Base-by-base conservation (phyloP, 2,329 filamentous ascomycete genomes). In the Graphiopsis chlorocephala region DNA sequence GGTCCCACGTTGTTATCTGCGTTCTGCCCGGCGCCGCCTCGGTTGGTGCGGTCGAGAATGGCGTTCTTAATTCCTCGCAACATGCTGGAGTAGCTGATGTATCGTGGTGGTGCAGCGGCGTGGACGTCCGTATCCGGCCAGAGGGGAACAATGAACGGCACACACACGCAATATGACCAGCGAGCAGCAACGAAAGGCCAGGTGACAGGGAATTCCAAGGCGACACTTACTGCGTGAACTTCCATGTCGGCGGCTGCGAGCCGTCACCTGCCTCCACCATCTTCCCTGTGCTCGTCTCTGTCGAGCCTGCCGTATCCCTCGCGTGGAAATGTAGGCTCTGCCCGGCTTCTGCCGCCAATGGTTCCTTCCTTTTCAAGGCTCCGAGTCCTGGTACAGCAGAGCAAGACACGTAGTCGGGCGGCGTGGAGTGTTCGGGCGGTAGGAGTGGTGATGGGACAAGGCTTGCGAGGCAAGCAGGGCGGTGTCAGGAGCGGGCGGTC, bases 241-340 rank as follows among this genome's bases (percentile, higher is more conserved):
- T 98, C 94, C 94, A 98, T 82, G 93, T 98, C 78, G 93, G 93
- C 83, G 92, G 90, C 85, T 88, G 92, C 82, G 71, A 68, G 67
- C 73, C 70, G 70, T 90, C 86, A 84, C 96, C 93, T 84, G 90
- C 90, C 87, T 97, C 93, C 85, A 95, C 93, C 93, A 98, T 97
- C 84, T 90, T 94, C 74, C 68, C 55, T 38, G 26, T 53, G 55
- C 48, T 53, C 55, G 55, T 64, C 17, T 47, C 45, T 53, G 59
- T 61, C 59, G 59, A 61, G 59, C 59, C 47, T 61, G 45, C 59
- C 59, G 59, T 61, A 61, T 53, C 59, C 59, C 55, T 61, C 47
- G 59, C 59, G 59, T 48, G 59, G 20, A 52, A 53, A 61, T 48
- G 31, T 52, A 61, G 59, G 55, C 55, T 28, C 50, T 33, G 61